Evolutionary conservation across 768 basidiomycete genomes (phyloP).

Genomic region (Phanerodontia chrysosporium): DNA sequence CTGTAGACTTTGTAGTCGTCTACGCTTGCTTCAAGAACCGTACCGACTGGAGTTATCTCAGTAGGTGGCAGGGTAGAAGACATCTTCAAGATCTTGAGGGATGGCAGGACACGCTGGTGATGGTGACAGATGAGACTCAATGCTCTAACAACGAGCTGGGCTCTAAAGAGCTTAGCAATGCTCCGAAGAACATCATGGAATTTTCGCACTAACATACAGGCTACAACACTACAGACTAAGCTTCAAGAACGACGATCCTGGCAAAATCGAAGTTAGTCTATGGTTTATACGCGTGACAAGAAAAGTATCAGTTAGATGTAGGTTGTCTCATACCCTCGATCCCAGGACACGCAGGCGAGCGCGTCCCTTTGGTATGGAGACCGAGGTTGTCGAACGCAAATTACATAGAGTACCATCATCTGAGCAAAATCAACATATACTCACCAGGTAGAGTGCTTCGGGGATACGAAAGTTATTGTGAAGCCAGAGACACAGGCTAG

Average conservation of each 20-base stretch:
- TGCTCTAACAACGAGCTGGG: neutral
- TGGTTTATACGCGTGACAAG: neutral
- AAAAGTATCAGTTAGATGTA: conserved; percentile 38
- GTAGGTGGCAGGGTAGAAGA: neutral
- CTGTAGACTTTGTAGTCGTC: conserved; percentile 19
- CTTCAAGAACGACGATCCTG: neutral
- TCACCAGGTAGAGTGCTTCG: too few species aligned
- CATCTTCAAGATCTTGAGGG: conserved; percentile 1
- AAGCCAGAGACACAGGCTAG: too few species aligned
- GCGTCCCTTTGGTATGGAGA: conserved; percentile 65
- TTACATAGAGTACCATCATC: conserved; percentile 68
- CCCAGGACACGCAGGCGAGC: conserved; percentile 75
- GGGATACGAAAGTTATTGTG: conserved; percentile 26
- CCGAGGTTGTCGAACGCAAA: conserved; percentile 79
- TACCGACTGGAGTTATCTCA: neutral
- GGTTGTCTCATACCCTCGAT: conserved; percentile 67
- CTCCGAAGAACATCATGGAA: conserved; percentile 9
- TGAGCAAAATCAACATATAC: conserved; percentile 10
- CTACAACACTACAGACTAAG: neutral
- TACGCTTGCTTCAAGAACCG: neutral
- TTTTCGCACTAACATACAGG: conserved; percentile 15
- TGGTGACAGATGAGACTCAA: neutral
- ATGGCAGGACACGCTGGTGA: neutral
- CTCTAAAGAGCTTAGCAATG: conserved; percentile 18
- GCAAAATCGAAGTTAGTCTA: neutral